These are phyloP conservation scores for Chaetothyriales sp. DNA, from an alignment of 2,329 filamentous ascomycete species.

Conservation along the genomic window DNA sequence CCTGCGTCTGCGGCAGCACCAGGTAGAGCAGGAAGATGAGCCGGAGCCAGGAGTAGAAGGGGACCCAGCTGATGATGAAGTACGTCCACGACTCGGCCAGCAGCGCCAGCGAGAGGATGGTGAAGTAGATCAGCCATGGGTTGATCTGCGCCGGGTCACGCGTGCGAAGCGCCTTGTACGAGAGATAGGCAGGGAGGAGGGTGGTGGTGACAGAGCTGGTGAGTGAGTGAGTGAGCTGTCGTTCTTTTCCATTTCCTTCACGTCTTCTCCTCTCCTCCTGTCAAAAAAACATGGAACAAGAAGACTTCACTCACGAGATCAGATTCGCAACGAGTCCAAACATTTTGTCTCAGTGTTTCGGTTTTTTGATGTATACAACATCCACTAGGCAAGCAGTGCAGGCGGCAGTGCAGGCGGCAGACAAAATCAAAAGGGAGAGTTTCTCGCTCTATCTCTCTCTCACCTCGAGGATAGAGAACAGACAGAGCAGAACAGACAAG, in stretches of 20 bases:
- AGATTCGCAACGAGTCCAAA: slow-evolving; percentile 65
- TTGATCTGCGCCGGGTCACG: slow-evolving; percentile 76
- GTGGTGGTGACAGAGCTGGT: slow-evolving; percentile 69
- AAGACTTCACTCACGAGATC: slow-evolving; percentile 52
- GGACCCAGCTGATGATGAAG: slow-evolving; percentile 78
- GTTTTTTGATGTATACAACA: too few relatives aligned
- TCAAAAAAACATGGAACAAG: too few relatives aligned
- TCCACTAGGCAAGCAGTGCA: too few relatives aligned
- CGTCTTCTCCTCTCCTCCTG: too few relatives aligned
- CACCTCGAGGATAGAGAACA: too few relatives aligned
- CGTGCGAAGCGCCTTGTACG: slow-evolving; percentile 93
- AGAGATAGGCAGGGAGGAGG: slow-evolving; percentile 88
- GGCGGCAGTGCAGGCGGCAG: too few relatives aligned
- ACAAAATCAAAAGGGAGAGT: too few relatives aligned
- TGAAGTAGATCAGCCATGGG: slow-evolving; percentile 99
- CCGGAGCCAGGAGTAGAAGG: slow-evolving; percentile 86
- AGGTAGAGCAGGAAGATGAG: slow-evolving; percentile 81
- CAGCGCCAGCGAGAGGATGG: slow-evolving; percentile 68
- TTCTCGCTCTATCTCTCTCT: too few relatives aligned
- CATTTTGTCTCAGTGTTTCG: slow-evolving; percentile 34
- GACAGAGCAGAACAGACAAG: too few relatives aligned
- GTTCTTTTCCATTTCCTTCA: too few relatives aligned
- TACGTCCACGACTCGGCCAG: slow-evolving; percentile 75
- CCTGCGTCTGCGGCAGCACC: slow-evolving; percentile 93
- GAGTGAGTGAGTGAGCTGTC: neutral